Evolutionary conservation across 2,329 filamentous ascomycete genomes (phyloP).

Genomic region (Sporothrix dimorphospora): DNA sequence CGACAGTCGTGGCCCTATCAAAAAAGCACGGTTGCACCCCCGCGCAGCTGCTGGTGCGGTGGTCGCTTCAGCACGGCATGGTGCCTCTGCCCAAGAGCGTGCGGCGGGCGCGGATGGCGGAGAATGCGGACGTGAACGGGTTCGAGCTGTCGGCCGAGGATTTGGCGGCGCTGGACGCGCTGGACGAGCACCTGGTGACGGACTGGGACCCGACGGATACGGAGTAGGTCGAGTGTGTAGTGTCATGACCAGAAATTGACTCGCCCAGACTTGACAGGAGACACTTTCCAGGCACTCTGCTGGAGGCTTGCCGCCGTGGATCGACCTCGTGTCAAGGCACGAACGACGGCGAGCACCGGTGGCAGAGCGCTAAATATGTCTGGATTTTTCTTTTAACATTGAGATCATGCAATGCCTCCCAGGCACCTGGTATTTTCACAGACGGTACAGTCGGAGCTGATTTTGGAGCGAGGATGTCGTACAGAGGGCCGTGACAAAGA

Average conservation of each 20-base stretch:
- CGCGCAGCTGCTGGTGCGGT: constrained; percentile 75
- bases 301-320: too few relatives aligned
- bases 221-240: not conserved
- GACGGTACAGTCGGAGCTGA: too few relatives aligned
- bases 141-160: constrained; percentile 67
- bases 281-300: too few relatives aligned
- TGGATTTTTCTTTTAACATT: too few relatives aligned
- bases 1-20: constrained; percentile 64
- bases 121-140: constrained; percentile 64
- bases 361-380: too few relatives aligned
- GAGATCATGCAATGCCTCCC: too few relatives aligned
- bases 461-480: too few relatives aligned
- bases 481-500: too few relatives aligned
- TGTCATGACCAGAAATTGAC: too few relatives aligned
- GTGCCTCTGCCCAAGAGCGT: constrained; percentile 76
- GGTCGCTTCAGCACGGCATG: constrained; percentile 75
- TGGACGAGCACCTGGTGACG: constrained; percentile 75
- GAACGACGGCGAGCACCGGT: too few relatives aligned
- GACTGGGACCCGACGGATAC: constrained; percentile 52
- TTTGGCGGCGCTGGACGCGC: constrained; percentile 62
- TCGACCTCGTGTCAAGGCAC: too few relatives aligned
- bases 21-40: constrained; percentile 71
- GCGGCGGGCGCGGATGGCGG: constrained; percentile 61
- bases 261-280: not conserved
- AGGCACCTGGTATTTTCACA: too few relatives aligned